These are phyloP conservation scores for Phytophthora chlamydospora DNA, from an alignment of 352 stramenopile genomes.

Conservation along the genomic window DNA sequence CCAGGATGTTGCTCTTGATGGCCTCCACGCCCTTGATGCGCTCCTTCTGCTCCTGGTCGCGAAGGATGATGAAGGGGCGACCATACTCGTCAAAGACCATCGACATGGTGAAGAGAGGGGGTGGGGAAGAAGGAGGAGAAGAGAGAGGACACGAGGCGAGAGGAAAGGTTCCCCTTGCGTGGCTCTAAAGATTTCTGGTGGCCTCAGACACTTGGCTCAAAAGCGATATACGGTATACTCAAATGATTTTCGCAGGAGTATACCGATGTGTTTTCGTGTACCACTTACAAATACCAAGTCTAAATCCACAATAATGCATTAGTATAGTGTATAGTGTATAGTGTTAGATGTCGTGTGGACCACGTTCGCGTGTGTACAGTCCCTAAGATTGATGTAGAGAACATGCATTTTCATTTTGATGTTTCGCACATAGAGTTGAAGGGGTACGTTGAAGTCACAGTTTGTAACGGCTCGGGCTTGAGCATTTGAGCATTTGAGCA, in stretches of 20 bases:
- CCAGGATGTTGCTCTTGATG: conserved; percentile 99
- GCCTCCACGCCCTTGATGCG: conserved; percentile 98
- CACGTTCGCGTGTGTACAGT: too few relatives aligned
- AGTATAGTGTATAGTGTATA: too few relatives aligned
- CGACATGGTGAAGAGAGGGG: conserved; percentile 65
- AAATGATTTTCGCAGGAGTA: too few relatives aligned
- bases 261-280: too few relatives aligned
- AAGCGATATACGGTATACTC: too few relatives aligned
- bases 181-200: conserved; percentile 7
- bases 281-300: too few relatives aligned
- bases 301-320: too few relatives aligned
- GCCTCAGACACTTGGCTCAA: conserved; percentile 2
- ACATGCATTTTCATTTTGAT: conserved; percentile 6
- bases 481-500: neutral
- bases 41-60: conserved; percentile 98
- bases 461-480: neutral
- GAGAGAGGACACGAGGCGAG: neutral
- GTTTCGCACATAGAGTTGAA: neutral
- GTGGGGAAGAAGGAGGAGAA: neutral
- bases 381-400: too few relatives aligned
- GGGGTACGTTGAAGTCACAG: conserved; percentile 13
- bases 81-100: conserved; percentile 99
- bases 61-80: conserved; percentile 99
- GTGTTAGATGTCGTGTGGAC: too few relatives aligned
- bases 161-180: neutral